phyloP scores from a whole-genome alignment of 768 basidiomycete genomes.

The Dacryopinax primogenitus region DNA sequence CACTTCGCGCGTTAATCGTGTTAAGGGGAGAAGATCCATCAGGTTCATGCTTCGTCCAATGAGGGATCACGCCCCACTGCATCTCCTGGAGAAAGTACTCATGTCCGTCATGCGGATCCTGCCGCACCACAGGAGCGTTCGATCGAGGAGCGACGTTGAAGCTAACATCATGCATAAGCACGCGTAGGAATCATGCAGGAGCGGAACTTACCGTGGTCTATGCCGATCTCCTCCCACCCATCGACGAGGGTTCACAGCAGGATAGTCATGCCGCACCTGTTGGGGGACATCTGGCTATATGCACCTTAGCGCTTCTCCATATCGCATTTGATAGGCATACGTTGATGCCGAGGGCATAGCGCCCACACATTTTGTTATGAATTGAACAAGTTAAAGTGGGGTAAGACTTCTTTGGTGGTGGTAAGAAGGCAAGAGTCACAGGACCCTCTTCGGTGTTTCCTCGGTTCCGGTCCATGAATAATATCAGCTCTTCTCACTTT shows the following conservation, averaged over 20 bases:
- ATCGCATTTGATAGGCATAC: not conserved
- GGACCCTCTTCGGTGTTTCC: no score
- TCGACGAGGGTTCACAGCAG: not conserved
- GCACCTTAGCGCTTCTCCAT: not conserved
- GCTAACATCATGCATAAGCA: slow-evolving; percentile 22
- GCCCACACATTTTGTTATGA: slow-evolving; percentile 6
- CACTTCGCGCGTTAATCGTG: slow-evolving; percentile 83
- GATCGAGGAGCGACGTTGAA: slow-evolving; percentile 80
- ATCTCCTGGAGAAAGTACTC: slow-evolving; percentile 4
- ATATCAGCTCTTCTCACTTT: no score
- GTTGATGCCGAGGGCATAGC: not conserved
- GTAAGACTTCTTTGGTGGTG: no score
- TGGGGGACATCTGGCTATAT: not conserved
- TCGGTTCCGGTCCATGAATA: no score
- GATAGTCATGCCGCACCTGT: slow-evolving; percentile 1
- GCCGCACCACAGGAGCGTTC: slow-evolving; percentile 58
- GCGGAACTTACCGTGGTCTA: not conserved
- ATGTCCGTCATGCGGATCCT: slow-evolving; percentile 20
- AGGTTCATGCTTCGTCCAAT: slow-evolving; percentile 63
- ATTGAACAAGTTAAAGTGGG: no score
- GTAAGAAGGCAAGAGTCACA: no score
- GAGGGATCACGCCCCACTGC: slow-evolving; percentile 76
- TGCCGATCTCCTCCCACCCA: not conserved
- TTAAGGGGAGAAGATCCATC: slow-evolving; percentile 44
- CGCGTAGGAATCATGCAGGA: not conserved